Evolutionary conservation across 75 land plant genomes (phyloP).

Genomic region (Cryptomeria japonica): DNA sequence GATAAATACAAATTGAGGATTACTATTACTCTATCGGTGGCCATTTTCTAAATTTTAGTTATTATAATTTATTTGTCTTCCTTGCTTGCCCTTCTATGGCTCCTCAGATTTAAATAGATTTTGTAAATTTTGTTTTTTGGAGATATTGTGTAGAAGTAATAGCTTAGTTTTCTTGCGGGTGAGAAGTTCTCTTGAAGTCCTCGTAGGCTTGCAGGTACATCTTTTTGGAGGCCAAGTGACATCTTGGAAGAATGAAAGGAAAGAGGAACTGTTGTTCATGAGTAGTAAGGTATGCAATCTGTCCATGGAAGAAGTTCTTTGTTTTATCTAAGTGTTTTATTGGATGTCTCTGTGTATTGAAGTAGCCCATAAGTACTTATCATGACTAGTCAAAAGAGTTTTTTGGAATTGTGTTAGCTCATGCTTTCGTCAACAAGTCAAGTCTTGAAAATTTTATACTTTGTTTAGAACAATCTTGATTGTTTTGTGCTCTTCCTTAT

Average conservation of each 20-base stretch:
- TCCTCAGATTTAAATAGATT: neutral
- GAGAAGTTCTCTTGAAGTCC: slow-evolving; percentile 2
- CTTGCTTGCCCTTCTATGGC: neutral
- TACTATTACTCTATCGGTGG: neutral
- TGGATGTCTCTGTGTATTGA: neutral
- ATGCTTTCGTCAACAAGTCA: neutral
- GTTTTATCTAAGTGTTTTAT: neutral
- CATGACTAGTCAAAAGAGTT: neutral
- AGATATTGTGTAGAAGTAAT: neutral
- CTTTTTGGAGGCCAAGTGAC: slow-evolving; percentile 24
- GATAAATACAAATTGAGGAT: neutral
- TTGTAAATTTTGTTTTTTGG: neutral
- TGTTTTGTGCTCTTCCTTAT: neutral
- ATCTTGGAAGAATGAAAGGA: slow-evolving; percentile 23
- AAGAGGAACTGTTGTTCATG: slow-evolving; percentile 26
- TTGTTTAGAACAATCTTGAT: neutral
- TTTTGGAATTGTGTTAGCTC: neutral
- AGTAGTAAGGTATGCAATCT: slow-evolving; percentile 17
- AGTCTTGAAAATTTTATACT: neutral
- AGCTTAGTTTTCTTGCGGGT: slow-evolving; percentile 5
- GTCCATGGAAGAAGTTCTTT: neutral
- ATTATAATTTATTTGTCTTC: neutral
- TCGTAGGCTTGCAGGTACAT: slow-evolving; percentile 18
- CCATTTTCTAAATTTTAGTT: neutral
- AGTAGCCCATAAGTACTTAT: neutral